Evolutionary conservation across 2,329 filamentous ascomycete species (phyloP).

Genomic region (Fusarium decemcellulare): DNA sequence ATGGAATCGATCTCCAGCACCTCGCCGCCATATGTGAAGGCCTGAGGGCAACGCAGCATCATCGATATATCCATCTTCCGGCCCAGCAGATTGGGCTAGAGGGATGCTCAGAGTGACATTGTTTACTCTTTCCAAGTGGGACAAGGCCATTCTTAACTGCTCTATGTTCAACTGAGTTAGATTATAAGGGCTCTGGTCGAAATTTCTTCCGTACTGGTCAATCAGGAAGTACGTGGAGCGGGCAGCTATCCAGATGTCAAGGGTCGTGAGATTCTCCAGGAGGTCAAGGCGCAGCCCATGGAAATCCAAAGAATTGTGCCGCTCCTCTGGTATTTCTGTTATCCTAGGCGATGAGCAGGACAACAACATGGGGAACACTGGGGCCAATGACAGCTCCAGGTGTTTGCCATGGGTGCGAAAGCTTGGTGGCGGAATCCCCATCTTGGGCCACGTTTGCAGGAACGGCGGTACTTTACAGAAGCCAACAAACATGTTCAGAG

Average conservation of each 20-base stretch:
- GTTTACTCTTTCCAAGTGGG: background rate
- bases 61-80: slow-evolving; percentile 11
- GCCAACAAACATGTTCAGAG: slow-evolving; percentile 14
- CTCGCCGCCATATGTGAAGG: slow-evolving; percentile 12
- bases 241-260: slow-evolving; percentile 18
- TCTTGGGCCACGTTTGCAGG: background rate
- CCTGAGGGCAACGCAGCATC: background rate
- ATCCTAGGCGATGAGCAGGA: background rate
- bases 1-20: slow-evolving; percentile 11
- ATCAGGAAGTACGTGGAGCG: background rate
- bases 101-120: slow-evolving; percentile 14
- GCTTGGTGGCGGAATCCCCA: slow-evolving; percentile 1
- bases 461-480: slow-evolving; percentile 2
- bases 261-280: slow-evolving; percentile 12
- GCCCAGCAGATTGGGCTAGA: background rate
- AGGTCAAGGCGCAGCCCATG: slow-evolving; percentile 18
- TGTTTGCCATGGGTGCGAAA: slow-evolving; percentile 12
- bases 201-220: background rate
- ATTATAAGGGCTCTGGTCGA: slow-evolving; percentile 11
- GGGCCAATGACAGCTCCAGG: slow-evolving; percentile 10
- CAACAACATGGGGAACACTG: background rate
- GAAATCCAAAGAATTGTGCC: slow-evolving; percentile 7
- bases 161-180: background rate
- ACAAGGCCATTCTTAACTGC: background rate
- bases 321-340: slow-evolving; percentile 3